Evolutionary conservation across 2,329 filamentous ascomycete species (phyloP), one percentile per base, ranked within the genome.

Genomic region (Fusarium beomiforme): DNA sequence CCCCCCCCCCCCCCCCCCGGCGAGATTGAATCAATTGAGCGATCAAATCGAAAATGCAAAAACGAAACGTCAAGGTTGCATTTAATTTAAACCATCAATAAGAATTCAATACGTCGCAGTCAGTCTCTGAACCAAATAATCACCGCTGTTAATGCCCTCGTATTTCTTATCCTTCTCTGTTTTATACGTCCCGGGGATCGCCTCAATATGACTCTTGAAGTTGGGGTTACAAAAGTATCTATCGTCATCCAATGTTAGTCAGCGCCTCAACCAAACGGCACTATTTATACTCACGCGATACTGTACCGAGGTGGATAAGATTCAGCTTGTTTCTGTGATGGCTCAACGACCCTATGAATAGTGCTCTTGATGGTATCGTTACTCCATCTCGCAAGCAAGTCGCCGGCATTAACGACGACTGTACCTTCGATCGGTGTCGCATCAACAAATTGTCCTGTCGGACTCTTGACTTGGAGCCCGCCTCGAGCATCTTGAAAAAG

Each of bases 321-420:
- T 19, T 85, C 86, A 11, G 82, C 83, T 6, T 83, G 84, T 7
- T 85, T 86, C 19, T 85, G 83, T 2, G 93, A 92, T 4, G 95
- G 95, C 82, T 97, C 93, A 8, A 98, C 93, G 2, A 98, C 95
- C 14, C 94, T 90, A 81, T 98, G 95, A 66, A 94, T 89, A 7
- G 95, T 98, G 78, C 92, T 95, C 83, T 92, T 94, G 82, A 98
- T 97, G 8, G 89, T 92, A 77, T 97, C 93, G 77, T 98, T 98
- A 70, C 92, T 93, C 95, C 94, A 97, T 56, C 94, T 86, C 2
- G 93, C 91, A 53, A 98, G 84, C 73, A 98, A 79, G 78, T 98
- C 95, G 2, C 94, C 95, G 0, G 94, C 94, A 77, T 98, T 98
- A 71, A 97, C 88, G 14, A 98, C 93, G 42, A 96, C 91, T 0